Evolutionary conservation across 2,329 filamentous ascomycete genomes (phyloP).

Genomic region (Hypoxylon sp.): DNA sequence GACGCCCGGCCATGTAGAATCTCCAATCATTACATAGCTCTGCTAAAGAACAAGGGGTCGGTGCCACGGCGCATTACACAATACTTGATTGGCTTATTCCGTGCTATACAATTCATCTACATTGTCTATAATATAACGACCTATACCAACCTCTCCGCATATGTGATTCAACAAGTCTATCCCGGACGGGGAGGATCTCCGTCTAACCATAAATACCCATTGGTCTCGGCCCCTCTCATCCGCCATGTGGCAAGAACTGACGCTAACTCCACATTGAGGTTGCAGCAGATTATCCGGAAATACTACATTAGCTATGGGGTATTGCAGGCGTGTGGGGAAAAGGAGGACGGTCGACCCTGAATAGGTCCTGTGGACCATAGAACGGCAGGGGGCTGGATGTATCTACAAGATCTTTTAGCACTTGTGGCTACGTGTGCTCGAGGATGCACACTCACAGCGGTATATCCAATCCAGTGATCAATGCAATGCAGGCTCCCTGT

Average conservation of each 20-base stretch:
- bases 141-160: not conserved
- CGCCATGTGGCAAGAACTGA: constrained; percentile 11
- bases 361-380: constrained; percentile 21
- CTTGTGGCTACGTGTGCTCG: constrained; percentile 17
- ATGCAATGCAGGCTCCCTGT: constrained; percentile 14
- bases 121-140: constrained; percentile 6
- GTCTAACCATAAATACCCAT: constrained; percentile 22
- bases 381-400: constrained; percentile 10
- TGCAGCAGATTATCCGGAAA: constrained; percentile 33
- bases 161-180: not conserved
- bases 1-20: not conserved
- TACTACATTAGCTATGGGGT: constrained; percentile 32
- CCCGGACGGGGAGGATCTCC: constrained; percentile 1
- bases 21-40: not conserved
- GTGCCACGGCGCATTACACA: not conserved
- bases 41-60: not conserved
- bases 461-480: constrained; percentile 22
- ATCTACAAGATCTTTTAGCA: constrained; percentile 10
- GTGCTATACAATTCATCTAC: not conserved
- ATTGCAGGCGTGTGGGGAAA: constrained; percentile 33
- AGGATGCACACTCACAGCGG: constrained; percentile 15
- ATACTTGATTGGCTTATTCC: not conserved
- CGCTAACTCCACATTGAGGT: constrained; percentile 29
- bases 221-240: constrained; percentile 34
- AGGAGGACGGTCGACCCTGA: constrained; percentile 9